phyloP scores from a whole-genome alignment of 352 stramenopile genomes.

The Phytopythium litorale region DNA sequence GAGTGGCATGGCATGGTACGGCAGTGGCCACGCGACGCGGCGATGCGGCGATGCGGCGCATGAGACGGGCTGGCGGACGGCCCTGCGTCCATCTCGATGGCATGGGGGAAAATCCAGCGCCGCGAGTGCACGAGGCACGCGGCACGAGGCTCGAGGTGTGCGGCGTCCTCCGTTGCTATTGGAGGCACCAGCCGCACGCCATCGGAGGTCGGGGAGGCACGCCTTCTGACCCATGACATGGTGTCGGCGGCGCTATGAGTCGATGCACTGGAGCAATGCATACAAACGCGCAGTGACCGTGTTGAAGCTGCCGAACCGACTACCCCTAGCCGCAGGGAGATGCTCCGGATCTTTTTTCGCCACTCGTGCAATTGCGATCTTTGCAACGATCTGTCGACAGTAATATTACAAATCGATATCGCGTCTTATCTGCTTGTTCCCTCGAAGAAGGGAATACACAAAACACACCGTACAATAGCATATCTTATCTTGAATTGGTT shows the following conservation, averaged over 20 bases:
- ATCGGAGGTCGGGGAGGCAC: no score
- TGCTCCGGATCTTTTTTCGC: not conserved
- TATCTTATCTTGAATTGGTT: not conserved
- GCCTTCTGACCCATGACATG: no score
- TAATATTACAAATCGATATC: no score
- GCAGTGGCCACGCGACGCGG: not conserved
- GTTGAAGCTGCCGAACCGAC: not conserved
- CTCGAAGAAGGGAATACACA: no score
- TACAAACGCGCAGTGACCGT: not conserved
- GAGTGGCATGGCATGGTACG: not conserved
- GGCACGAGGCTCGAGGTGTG: no score
- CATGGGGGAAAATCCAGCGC: not conserved
- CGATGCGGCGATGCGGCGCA: not conserved
- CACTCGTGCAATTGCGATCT: not conserved
- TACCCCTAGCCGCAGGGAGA: constrained; percentile 1
- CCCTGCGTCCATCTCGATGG: not conserved
- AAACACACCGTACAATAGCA: not conserved
- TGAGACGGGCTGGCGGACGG: not conserved
- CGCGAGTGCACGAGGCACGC: no score
- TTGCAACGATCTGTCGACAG: not conserved
- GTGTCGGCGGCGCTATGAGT: no score
- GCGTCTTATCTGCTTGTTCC: not conserved
- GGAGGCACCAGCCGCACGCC: no score
- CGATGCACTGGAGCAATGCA: not conserved
- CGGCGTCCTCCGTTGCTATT: no score